Conservation (phyloP, 1,284 basidiomycete species). For the Peniophora sp. region DNA sequence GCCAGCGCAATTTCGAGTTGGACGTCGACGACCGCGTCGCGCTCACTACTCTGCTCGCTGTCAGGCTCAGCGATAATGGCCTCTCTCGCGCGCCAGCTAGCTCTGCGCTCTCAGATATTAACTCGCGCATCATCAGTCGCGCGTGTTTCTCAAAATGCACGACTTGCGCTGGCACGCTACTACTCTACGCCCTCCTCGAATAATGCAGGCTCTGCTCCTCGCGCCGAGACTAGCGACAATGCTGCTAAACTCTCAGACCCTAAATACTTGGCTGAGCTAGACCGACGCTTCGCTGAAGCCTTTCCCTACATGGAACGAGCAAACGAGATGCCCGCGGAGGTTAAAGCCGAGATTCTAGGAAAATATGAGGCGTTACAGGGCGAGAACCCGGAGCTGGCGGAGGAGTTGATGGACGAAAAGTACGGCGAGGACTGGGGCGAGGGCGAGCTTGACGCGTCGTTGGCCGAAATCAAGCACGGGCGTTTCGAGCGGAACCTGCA, state of each 20-base stretch:
- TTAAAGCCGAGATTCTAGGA: background rate
- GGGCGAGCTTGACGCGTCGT: constrained; percentile 6
- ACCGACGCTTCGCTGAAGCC: background rate
- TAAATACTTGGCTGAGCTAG: no score
- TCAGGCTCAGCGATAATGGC: constrained; percentile 3
- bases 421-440: constrained; percentile 7
- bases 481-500: constrained; percentile 13
- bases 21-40: no score
- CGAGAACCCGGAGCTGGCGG: background rate
- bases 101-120: constrained; percentile 6
- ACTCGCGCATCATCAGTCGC: background rate
- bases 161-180: background rate
- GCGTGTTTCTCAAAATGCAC: background rate
- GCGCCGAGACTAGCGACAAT: background rate
- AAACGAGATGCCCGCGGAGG: background rate
- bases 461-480: background rate
- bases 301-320: background rate
- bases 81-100: constrained; percentile 5
- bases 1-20: no score
- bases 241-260: background rate
- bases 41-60: no score
- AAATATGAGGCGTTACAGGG: background rate
- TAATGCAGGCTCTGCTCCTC: background rate
- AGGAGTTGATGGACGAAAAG: background rate
- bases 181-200: background rate